These are phyloP conservation scores for Cucurbita maxima DNA, from an alignment of 306 rosid species.

Conservation along the genomic window DNA sequence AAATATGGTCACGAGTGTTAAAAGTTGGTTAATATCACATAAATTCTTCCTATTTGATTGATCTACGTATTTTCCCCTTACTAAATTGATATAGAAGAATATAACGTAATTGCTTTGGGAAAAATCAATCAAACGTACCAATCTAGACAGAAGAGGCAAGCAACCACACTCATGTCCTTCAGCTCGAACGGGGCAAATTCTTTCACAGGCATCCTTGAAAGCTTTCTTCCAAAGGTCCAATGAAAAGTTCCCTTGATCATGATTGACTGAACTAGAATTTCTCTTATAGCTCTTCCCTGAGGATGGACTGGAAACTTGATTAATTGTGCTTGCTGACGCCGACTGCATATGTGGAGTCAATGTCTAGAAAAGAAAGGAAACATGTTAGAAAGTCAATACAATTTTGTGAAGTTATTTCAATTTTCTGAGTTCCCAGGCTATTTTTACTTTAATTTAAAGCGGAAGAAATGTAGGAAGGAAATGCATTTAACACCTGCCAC, in stretches of 20 bases:
- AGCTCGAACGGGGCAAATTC: constrained; percentile 87
- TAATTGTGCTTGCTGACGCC: constrained; percentile 26
- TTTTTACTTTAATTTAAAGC: neutral
- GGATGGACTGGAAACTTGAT: constrained; percentile 20
- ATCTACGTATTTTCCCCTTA: neutral
- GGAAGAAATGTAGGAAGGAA: neutral
- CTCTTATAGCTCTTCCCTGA: constrained; percentile 27
- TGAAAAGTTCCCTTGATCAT: constrained; percentile 52
- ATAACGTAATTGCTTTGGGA: neutral
- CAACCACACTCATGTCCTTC: constrained; percentile 98
- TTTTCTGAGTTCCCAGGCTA: neutral
- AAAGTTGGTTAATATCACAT: neutral
- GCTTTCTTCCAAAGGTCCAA: constrained; percentile 87
- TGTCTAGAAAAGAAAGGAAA: constrained; percentile 36
- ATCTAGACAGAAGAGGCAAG: constrained; percentile 63
- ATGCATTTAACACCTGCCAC: constrained; percentile 71
- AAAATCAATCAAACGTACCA: constrained; percentile 25
- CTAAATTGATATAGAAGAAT: neutral
- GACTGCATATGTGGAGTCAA: constrained; percentile 88
- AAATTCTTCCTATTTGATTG: neutral
- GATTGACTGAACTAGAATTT: constrained; percentile 37
- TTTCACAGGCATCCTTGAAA: constrained; percentile 66
- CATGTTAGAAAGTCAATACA: constrained; percentile 13
- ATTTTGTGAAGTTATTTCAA: neutral
- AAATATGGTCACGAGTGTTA: neutral